Conservation (phyloP, 2,329 filamentous ascomycete genomes). For the Trichoderma polysporum region DNA sequence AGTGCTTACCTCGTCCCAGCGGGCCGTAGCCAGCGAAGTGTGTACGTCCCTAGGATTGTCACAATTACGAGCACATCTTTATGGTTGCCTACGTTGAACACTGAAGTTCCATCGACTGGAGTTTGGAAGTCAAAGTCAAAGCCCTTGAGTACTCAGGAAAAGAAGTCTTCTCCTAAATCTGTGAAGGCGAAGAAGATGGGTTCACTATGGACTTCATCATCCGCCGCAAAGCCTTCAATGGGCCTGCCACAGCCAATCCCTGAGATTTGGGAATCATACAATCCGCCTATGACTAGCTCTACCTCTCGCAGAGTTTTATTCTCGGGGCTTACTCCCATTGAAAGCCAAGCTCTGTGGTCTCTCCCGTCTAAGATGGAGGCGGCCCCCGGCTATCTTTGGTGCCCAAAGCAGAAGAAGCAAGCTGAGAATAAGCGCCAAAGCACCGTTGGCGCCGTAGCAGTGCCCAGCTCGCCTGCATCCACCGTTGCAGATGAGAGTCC, state of each 20-base stretch:
- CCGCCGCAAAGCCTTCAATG: not conserved
- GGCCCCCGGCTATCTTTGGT: not conserved
- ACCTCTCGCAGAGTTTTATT: not conserved
- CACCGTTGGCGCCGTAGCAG: not conserved
- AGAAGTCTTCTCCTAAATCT: not conserved
- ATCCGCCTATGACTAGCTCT: not conserved
- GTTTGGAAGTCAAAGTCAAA: constrained; percentile 1
- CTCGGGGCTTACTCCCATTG: not conserved
- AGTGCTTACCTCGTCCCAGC: not conserved
- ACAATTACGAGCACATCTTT: constrained; percentile 13
- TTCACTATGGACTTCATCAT: not conserved
- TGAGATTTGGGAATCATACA: not conserved
- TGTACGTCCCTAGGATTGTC: not conserved
- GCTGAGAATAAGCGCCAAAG: not conserved
- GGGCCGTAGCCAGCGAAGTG: not conserved
- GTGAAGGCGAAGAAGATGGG: not conserved
- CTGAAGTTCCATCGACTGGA: not conserved
- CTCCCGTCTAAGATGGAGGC: not conserved
- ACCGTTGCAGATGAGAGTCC: not conserved
- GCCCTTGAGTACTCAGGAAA: not conserved
- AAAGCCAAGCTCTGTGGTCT: constrained; percentile 10
- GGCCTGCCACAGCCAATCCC: constrained; percentile 8
- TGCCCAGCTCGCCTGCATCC: not conserved
- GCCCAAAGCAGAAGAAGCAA: not conserved
- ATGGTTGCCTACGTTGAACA: not conserved